Conservation (phyloP, 164 flowering plant genomes). For the Akebia trifoliata region DNA sequence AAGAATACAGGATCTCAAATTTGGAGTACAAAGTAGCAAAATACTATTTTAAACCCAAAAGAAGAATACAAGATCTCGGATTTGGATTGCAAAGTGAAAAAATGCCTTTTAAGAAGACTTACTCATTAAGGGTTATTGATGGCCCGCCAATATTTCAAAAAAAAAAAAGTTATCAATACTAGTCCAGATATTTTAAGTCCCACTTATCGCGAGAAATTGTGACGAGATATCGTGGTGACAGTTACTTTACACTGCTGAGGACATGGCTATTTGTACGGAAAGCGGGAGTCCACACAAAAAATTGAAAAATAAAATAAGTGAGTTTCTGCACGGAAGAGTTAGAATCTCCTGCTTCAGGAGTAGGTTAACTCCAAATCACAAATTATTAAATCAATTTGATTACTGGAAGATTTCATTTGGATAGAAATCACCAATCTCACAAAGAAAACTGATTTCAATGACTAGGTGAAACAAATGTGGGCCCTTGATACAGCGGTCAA, state of each 20-base stretch:
- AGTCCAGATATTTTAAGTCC: too few relatives aligned
- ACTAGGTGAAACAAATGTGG: too few relatives aligned
- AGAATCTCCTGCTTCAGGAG: not conserved
- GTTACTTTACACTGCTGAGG: not conserved
- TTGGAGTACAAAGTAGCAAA: not conserved
- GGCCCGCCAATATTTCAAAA: not conserved
- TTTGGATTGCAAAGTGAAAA: not conserved
- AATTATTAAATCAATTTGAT: too few relatives aligned
- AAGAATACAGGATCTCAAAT: not conserved
- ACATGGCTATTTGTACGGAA: not conserved
- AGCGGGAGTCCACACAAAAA: not conserved
- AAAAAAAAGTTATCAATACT: not conserved
- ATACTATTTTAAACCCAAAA: too few relatives aligned
- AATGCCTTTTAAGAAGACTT: not conserved
- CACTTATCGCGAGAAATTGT: not conserved
- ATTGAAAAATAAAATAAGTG: not conserved
- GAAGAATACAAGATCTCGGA: not conserved
- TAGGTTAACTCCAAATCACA: not conserved
- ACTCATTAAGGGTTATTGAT: not conserved
- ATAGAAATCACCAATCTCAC: too few relatives aligned
- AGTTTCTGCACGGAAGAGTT: not conserved
- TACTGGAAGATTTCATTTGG: too few relatives aligned
- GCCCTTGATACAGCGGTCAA: too few relatives aligned
- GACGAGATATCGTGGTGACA: not conserved
- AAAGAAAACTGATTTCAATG: too few relatives aligned